Evolutionary conservation across 352 stramenopile genomes (phyloP).

Genomic region (Phytophthora citrophthora): DNA sequence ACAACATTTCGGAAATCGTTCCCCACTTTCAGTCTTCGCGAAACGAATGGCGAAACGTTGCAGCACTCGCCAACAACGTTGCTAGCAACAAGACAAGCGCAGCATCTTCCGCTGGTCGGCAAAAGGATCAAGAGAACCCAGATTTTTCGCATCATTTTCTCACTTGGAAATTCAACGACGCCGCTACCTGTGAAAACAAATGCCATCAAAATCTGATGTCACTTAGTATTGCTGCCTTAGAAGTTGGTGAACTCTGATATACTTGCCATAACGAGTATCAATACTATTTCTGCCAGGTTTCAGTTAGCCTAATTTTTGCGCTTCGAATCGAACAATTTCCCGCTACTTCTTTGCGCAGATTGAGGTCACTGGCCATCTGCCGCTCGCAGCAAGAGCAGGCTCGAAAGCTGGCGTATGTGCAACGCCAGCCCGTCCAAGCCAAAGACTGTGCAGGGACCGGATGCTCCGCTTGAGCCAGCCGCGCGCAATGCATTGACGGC

Average conservation of each 20-base stretch:
- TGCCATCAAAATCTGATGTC: constrained; percentile 1
- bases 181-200: background rate
- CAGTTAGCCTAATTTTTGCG: constrained; percentile 11
- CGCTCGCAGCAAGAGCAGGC: background rate
- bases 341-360: constrained; percentile 23
- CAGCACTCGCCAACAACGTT: background rate
- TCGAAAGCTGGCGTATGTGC: constrained; percentile 13
- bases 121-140: constrained; percentile 9
- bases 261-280: constrained; percentile 3
- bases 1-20: background rate
- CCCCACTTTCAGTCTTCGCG: background rate
- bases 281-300: constrained; percentile 4
- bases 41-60: constrained; percentile 1
- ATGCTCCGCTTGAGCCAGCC: constrained; percentile 5
- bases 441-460: constrained; percentile 3
- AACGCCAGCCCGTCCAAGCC: constrained; percentile 15
- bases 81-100: background rate
- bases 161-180: constrained; percentile 1
- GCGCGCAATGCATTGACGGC: constrained; percentile 1
- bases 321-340: constrained; percentile 27
- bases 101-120: constrained; percentile 14
- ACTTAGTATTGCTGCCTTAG: too few relatives aligned
- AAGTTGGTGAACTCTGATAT: background rate
- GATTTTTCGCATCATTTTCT: constrained; percentile 28
- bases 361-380: constrained; percentile 22